These are phyloP conservation scores for Thelonectria discophora DNA, from an alignment of 2,329 filamentous ascomycete species.

Conservation along the genomic window DNA sequence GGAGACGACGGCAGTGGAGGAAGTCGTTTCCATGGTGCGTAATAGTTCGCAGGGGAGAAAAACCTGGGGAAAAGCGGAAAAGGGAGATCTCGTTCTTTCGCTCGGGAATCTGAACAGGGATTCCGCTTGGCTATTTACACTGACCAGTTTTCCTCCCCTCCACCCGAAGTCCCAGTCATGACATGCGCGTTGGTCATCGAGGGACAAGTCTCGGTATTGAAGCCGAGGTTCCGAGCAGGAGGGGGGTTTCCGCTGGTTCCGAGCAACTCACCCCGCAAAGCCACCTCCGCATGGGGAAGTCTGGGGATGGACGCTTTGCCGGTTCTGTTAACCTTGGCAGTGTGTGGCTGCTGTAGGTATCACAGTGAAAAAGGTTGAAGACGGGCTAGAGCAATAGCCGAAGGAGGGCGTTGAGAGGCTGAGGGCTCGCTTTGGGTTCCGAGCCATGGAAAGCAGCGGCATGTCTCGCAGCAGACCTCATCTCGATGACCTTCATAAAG, in stretches of 20 bases:
- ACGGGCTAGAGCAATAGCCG: neutral
- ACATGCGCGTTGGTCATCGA: conserved; percentile 16
- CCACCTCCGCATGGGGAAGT: conserved; percentile 17
- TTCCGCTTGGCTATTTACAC: conserved; percentile 18
- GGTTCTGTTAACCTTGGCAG: neutral
- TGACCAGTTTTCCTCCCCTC: neutral
- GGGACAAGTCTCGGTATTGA: conserved; percentile 21
- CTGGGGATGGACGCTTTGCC: conserved; percentile 6
- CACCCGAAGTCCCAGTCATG: conserved; percentile 6
- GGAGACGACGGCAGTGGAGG: conserved; percentile 4
- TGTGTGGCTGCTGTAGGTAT: neutral
- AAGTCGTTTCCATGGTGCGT: conserved; percentile 14
- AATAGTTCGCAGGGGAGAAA: too few relatives aligned
- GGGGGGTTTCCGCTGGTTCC: conserved; percentile 10
- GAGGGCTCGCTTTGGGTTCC: conserved; percentile 1
- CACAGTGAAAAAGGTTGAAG: neutral
- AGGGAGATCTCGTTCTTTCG: conserved; percentile 1
- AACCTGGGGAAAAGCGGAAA: conserved; percentile 15
- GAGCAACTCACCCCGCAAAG: conserved; percentile 18
- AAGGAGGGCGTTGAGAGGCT: neutral
- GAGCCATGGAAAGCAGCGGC: conserved; percentile 10
- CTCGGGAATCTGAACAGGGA: conserved; percentile 17
- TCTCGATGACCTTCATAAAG: conserved; percentile 5
- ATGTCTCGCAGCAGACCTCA: neutral
- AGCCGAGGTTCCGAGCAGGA: conserved; percentile 32